phyloP scores from a whole-genome alignment of 2,329 filamentous ascomycete genomes.

The Talaromyces funiculosus region DNA sequence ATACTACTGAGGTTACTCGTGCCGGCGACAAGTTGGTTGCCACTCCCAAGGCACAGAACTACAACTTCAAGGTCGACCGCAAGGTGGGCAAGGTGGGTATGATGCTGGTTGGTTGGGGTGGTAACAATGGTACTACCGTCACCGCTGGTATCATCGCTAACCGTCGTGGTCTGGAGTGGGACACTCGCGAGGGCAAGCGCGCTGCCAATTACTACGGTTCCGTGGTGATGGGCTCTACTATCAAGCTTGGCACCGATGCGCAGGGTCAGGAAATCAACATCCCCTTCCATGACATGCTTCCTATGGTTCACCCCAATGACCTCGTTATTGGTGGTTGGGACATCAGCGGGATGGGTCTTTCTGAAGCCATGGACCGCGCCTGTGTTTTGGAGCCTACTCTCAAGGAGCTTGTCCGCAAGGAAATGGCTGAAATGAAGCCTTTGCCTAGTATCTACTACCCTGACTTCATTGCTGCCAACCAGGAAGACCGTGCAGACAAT shows the following conservation, averaged over 20 bases:
- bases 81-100: conserved; percentile 88
- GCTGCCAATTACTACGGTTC: conserved; percentile 97
- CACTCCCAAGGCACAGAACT: conserved; percentile 78
- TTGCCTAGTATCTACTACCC: conserved; percentile 97
- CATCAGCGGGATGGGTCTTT: conserved; percentile 84
- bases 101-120: conserved; percentile 97
- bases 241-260: conserved; percentile 90
- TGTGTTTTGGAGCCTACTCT: conserved; percentile 91
- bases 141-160: conserved; percentile 97
- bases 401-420: conserved; percentile 83
- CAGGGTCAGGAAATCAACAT: conserved; percentile 90
- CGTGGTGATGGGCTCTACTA: conserved; percentile 91
- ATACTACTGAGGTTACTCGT: conserved; percentile 77
- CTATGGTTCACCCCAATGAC: conserved; percentile 96
- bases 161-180: conserved; percentile 77
- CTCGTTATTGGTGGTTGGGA: conserved; percentile 95
- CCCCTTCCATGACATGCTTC: conserved; percentile 87
- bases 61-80: conserved; percentile 97
- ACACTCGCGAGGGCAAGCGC: conserved; percentile 82
- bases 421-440: conserved; percentile 83
- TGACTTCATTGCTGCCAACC: conserved; percentile 98
- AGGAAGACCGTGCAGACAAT: conserved; percentile 94
- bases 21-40: conserved; percentile 74
- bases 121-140: conserved; percentile 96
- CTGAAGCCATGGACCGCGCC: conserved; percentile 90